phyloP scores from a whole-genome alignment of 2,329 filamentous ascomycete species.

The Aspergillus intermedius region DNA sequence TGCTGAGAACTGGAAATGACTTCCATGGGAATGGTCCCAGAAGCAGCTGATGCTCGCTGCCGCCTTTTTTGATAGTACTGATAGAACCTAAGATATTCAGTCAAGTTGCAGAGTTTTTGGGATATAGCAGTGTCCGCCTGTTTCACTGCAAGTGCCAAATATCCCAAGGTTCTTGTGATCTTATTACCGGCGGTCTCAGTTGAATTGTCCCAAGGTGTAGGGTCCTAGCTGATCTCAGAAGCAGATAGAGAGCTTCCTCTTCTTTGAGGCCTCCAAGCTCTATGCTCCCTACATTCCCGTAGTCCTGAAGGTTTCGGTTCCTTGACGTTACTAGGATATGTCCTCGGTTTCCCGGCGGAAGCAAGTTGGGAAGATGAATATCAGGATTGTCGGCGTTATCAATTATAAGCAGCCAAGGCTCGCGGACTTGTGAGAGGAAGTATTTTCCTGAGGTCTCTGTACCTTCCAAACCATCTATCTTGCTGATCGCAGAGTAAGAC shows the following conservation, averaged over 20 bases:
- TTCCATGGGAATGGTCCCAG: neutral
- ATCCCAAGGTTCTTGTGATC: constrained; percentile 15
- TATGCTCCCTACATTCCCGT: constrained; percentile 22
- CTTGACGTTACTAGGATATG: constrained; percentile 34
- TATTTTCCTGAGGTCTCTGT: constrained; percentile 21
- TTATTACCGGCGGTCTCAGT: neutral
- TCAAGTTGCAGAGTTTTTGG: constrained; percentile 13
- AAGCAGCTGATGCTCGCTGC: neutral
- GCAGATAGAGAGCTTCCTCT: constrained; percentile 14
- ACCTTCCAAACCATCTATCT: constrained; percentile 19
- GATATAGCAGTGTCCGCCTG: constrained; percentile 21
- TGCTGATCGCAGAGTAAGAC: constrained; percentile 18
- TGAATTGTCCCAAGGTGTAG: constrained; percentile 4
- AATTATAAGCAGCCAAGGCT: constrained; percentile 31
- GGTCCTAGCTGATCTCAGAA: constrained; percentile 12
- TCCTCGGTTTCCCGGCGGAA: constrained; percentile 28
- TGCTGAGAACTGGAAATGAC: neutral
- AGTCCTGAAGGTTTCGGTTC: constrained; percentile 22
- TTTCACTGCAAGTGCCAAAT: constrained; percentile 19
- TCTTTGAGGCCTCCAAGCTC: constrained; percentile 16
- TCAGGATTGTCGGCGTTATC: constrained; percentile 39
- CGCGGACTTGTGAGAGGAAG: constrained; percentile 16
- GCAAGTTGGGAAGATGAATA: constrained; percentile 23
- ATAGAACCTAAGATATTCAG: constrained; percentile 17
- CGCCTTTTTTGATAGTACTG: neutral